phyloP scores from a whole-genome alignment of 2,329 filamentous ascomycete genomes.

The Fusarium mexicanum region DNA sequence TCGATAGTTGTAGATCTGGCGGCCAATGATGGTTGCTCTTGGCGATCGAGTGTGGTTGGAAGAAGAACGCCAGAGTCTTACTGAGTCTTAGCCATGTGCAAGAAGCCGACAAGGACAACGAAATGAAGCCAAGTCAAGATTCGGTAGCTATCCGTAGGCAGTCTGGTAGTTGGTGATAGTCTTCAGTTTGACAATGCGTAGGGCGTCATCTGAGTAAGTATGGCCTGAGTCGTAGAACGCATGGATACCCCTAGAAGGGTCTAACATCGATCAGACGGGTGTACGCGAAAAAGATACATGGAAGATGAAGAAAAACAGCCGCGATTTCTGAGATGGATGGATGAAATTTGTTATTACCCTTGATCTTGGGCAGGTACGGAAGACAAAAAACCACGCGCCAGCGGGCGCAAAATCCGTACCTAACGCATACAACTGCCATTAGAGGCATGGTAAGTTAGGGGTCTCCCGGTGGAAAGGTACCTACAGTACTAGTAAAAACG shows the following conservation, averaged over 20 bases:
- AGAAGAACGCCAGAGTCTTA: background rate
- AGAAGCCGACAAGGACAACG: background rate
- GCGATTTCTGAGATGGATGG: slow-evolving; percentile 15
- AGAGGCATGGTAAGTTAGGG: slow-evolving; percentile 33
- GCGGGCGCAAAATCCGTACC: slow-evolving; percentile 21
- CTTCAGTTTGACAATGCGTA: background rate
- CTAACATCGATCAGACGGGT: slow-evolving; percentile 17
- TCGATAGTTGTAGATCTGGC: slow-evolving; percentile 5
- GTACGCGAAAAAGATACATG: slow-evolving; percentile 27
- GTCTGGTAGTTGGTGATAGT: background rate
- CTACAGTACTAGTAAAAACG: background rate
- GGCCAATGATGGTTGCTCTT: background rate
- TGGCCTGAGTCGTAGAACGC: slow-evolving; percentile 12
- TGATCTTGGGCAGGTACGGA: slow-evolving; percentile 13
- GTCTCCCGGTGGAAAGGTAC: slow-evolving; percentile 15
- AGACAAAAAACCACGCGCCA: slow-evolving; percentile 27
- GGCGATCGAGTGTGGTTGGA: background rate
- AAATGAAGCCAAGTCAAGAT: background rate
- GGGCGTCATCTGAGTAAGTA: slow-evolving; percentile 13
- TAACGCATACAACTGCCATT: slow-evolving; percentile 36
- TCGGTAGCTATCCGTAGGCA: background rate
- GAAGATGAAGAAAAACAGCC: slow-evolving; percentile 18
- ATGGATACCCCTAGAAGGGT: slow-evolving; percentile 16
- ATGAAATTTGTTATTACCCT: slow-evolving; percentile 14
- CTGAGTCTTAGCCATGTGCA: background rate